These are phyloP conservation scores for Eutypella sp. DNA, from an alignment of 2,329 filamentous ascomycete genomes.

Conservation along the genomic window DNA sequence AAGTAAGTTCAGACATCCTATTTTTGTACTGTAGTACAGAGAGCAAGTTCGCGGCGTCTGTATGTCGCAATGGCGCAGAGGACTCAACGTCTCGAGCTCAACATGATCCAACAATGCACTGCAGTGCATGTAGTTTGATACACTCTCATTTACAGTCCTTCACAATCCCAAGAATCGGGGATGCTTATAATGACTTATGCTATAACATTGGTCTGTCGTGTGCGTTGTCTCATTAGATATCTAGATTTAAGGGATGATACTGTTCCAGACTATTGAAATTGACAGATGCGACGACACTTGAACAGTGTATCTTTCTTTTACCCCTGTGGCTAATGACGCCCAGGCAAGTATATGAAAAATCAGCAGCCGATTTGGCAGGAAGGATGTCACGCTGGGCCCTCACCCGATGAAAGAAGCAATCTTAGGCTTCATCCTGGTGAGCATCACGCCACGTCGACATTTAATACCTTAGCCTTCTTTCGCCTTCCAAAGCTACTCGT, in stretches of 20 bases:
- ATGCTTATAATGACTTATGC: too few relatives aligned
- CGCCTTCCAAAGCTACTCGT: background rate
- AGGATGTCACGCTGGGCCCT: background rate
- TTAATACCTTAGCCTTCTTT: background rate
- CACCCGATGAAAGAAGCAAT: too few relatives aligned
- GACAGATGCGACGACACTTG: background rate
- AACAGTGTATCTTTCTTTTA: background rate
- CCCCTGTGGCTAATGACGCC: background rate
- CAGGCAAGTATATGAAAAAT: background rate
- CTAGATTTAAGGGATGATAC: background rate
- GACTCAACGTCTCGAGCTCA: background rate
- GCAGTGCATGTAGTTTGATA: too few relatives aligned
- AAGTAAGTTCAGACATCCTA: background rate
- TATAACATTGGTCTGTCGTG: too few relatives aligned
- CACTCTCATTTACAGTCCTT: too few relatives aligned
- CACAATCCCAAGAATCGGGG: too few relatives aligned
- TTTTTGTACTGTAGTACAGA: background rate
- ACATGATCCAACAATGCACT: too few relatives aligned
- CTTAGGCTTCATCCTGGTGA: too few relatives aligned
- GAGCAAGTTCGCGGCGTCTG: too few relatives aligned
- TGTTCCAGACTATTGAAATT: background rate
- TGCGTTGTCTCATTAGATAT: background rate
- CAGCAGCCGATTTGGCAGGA: background rate
- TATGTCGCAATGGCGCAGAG: background rate
- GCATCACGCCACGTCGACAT: background rate